Percentiles rank a stretch among this genome's conserved stretches.
Conservation (phyloP, 2,329 filamentous ascomycete species). For the Hymenoscyphus salicellus region DNA sequence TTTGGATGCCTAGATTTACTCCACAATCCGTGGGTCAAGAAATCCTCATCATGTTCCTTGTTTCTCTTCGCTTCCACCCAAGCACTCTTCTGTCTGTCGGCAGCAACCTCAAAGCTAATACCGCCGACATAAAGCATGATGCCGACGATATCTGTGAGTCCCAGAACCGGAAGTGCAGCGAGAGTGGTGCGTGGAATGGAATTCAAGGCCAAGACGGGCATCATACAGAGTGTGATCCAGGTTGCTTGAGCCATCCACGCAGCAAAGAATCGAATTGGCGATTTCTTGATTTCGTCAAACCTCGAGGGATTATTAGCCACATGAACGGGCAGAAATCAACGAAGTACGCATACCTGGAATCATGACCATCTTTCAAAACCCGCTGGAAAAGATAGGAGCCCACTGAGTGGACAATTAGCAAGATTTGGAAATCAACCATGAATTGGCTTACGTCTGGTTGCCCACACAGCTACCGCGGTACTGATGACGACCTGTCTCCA, state of each 20-base stretch:
- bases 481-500: conserved; percentile 60
- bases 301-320: conserved; percentile 23
- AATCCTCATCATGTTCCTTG: conserved; percentile 66
- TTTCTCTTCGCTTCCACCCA: conserved; percentile 61
- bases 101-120: conserved; percentile 57
- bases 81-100: conserved; percentile 60
- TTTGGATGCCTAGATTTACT: conserved; percentile 61
- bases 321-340: no score
- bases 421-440: background rate
- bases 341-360: conserved; percentile 41
- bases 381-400: conserved; percentile 63
- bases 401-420: conserved; percentile 42
- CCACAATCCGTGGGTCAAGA: conserved; percentile 63
- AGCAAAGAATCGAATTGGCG: conserved; percentile 50
- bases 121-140: conserved; percentile 57
- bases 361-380: conserved; percentile 56
- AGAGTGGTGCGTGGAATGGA: conserved; percentile 54
- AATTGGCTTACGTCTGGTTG: conserved; percentile 53
- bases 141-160: conserved; percentile 54
- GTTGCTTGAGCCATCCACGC: conserved; percentile 61
- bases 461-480: conserved; percentile 59
- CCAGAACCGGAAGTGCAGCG: conserved; percentile 47
- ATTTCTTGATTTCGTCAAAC: conserved; percentile 53
- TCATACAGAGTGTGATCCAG: conserved; percentile 65
- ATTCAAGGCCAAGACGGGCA: conserved; percentile 64